Base-by-base conservation (phyloP, 2,329 filamentous ascomycete genomes). In the Colletotrichum tabaci region DNA sequence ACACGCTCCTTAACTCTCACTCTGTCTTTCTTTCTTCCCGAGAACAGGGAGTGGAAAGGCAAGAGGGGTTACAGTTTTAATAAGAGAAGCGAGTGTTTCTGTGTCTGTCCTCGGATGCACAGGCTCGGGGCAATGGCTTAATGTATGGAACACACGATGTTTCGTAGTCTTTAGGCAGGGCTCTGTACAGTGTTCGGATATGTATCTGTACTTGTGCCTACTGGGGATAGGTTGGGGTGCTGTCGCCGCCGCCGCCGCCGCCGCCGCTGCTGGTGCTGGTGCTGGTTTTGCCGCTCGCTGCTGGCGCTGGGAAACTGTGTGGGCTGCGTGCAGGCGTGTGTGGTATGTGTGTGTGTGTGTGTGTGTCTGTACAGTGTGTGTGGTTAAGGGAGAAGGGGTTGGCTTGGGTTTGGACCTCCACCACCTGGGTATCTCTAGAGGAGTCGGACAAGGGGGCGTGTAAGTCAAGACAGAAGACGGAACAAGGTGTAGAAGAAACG, bases 61-160 rank as follows among this genome's bases (percentile, higher is more conserved):
- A 13, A 40, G 66, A 58, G 47, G 44, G 65, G 47, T 57, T 68
- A 68, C 65, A 63, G 65, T 71, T 71, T 71, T 61, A 61, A 61
- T 61, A 61, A 68, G 63, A 74, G 65, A 52, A 56, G 57, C 65
- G 35, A 50, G 55, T 66, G 63, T 61, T 64, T 66, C 56, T 65
- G 69, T 65, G 64, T 68, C 67, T 68, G 62, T 50, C 42, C 72
- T 66, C 63, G 62, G 67, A 67, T 66, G 63, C 55, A 56, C 53
- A 62, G 30, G 63, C 58, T 66, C 50, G 64, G 61, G 52, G 72
- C 56, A 49, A 67, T 61, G 62, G 69, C 69, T 65, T 61, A 64
- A 63, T 42, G 62, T 73, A 71, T 73, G 73, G 73, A 74, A 74
- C 73, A 65, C 66, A 53, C 57, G 71, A 71, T 71, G 70, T 74